Evolutionary conservation across 2,329 filamentous ascomycete species (phyloP).

Genomic region (Herpomyces periplanetae): DNA sequence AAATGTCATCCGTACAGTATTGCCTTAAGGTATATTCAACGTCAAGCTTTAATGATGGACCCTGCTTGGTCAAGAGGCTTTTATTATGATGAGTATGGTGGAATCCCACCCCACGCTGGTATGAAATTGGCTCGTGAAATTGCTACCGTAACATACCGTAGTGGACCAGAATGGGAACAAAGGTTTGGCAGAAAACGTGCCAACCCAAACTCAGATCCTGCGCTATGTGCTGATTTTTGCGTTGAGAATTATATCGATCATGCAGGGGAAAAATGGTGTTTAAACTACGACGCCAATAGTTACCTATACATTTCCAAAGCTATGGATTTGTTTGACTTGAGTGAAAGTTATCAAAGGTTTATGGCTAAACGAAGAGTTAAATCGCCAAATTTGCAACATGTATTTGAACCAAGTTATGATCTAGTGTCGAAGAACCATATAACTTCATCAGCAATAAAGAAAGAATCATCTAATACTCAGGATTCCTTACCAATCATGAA

Average conservation of each 20-base stretch:
- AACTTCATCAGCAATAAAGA: no score
- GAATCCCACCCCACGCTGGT: constrained; percentile 57
- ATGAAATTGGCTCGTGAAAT: constrained; percentile 97
- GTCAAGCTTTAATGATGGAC: constrained; percentile 86
- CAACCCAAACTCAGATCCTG: constrained; percentile 48
- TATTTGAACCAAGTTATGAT: no score
- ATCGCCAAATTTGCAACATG: no score
- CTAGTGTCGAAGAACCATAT: no score
- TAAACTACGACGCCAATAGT: constrained; percentile 86
- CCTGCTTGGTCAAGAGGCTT: constrained; percentile 83
- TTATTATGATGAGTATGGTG: constrained; percentile 61
- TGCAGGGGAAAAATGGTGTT: constrained; percentile 84
- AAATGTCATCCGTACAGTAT: constrained; percentile 89
- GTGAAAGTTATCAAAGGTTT: constrained; percentile 22
- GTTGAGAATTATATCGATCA: constrained; percentile 96
- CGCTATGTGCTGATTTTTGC: constrained; percentile 80
- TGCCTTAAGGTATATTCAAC: constrained; percentile 86
- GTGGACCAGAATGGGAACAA: constrained; percentile 86
- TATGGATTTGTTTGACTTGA: constrained; percentile 90
- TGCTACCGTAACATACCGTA: constrained; percentile 82
- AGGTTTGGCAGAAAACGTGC: constrained; percentile 59
- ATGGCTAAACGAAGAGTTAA: constrained; percentile 20
- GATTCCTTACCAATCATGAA: no score
- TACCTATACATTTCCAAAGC: constrained; percentile 86
- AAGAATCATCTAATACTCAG: no score